Evolutionary conservation across 257 asterid genomes (phyloP), one percentile per base, ranked within the genome.

Genomic region (Cruciata laevipes): DNA sequence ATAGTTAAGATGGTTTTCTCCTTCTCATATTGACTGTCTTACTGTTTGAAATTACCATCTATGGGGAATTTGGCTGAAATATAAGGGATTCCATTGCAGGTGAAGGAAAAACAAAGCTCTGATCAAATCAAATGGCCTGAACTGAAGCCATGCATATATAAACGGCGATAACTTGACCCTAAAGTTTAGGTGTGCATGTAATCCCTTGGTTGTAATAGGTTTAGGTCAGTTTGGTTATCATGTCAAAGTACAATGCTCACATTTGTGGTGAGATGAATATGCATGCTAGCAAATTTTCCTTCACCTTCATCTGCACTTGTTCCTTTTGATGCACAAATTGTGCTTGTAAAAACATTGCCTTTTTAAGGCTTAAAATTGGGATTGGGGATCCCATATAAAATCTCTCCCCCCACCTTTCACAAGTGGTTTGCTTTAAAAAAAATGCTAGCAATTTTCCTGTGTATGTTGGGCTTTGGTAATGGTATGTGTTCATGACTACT

Each of bases 91-190:
- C 69, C 42, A 23, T 20, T 78, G 83, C 76, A 89, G 94, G 90
- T 73, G 63, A 80, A 83, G 60, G 82, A 65, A 70, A 83, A 69
- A 57, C 30, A 77, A 1, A 78, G 63, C 66, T 79, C 16, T 21
- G 63, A 82, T 63, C 61, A 42, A 37, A 81, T 90, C 47, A 65
- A 66, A 69, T 90, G 97, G 97, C 97, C 97, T 44, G 89, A 86
- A 67, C 70, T 90, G 79, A 90, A 90, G 78, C 94, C 97, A 65
- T 90, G 97, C 73, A 12, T 90, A 69, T 90, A 88, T 80, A 90
- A 90, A 81, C 96, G 97, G 11, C 84, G 95, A 0, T 90, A 61
- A 83, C 66, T 32, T 42, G 6, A 42, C 51, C 16, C 55, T 38
- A 11, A 11, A 18, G 17, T 4, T 59, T 59, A 10, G 63, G 38